phyloP scores from a whole-genome alignment of 352 stramenopile genomes.

The Blastocystis sp. region DNA sequence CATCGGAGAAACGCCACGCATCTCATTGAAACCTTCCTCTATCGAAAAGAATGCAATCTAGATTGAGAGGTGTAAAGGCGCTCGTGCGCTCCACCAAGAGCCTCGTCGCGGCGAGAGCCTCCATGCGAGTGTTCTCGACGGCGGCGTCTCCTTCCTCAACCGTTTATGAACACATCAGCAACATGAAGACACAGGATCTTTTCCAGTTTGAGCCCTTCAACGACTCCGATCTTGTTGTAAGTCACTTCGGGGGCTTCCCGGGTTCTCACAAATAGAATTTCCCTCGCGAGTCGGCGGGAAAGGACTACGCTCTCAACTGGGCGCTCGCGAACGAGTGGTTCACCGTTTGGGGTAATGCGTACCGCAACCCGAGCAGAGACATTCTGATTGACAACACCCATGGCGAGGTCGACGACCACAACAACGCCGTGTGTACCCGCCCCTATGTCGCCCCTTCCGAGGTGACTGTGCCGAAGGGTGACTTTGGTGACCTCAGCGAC shows the following conservation, averaged over 20 bases:
- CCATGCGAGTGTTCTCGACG: conserved; percentile 14
- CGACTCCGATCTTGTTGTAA: conserved; percentile 21
- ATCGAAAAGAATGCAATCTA: conserved; percentile 32
- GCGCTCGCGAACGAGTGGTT: conserved; percentile 18
- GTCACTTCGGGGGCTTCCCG: background rate
- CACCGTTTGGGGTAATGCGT: conserved; percentile 53
- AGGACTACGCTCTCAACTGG: conserved; percentile 39
- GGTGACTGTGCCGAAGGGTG: background rate
- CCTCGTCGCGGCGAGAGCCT: background rate
- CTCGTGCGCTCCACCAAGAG: background rate
- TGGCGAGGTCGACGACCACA: background rate
- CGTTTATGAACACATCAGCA: conserved; percentile 35
- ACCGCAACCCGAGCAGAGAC: conserved; percentile 36
- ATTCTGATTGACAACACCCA: background rate
- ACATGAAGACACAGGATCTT: conserved; percentile 45
- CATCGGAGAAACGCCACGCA: conserved; percentile 2
- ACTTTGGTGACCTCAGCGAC: conserved; percentile 30
- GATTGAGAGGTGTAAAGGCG: conserved; percentile 26
- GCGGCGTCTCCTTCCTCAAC: background rate
- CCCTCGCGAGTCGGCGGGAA: background rate
- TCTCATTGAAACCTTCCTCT: conserved; percentile 30
- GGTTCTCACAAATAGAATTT: conserved; percentile 35
- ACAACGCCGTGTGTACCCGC: background rate
- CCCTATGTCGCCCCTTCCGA: conserved; percentile 3
- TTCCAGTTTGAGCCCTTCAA: conserved; percentile 51